Percentiles rank a stretch among this genome's conserved stretches.
Conservation (phyloP, 2,329 filamentous ascomycete species). For the Fusarium sp. region DNA sequence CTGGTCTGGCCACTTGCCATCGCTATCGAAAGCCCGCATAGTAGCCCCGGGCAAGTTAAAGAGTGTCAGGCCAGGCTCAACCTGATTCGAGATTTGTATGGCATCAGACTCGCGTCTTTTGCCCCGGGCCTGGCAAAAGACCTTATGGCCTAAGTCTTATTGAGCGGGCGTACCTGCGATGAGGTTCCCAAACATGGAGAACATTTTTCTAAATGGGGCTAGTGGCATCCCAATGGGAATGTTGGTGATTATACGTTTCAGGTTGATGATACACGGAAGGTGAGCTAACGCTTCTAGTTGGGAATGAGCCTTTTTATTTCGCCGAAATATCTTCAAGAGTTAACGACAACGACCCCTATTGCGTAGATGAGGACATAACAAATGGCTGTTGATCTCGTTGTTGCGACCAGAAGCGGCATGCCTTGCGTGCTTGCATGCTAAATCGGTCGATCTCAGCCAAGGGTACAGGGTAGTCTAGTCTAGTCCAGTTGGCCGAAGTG, state of each 20-base stretch:
- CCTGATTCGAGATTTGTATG: constrained; percentile 13
- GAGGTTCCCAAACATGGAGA: neutral
- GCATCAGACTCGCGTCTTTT: constrained; percentile 21
- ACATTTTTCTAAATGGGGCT: neutral
- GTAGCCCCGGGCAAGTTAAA: constrained; percentile 1
- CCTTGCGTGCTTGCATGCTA: neutral
- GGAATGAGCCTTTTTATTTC: neutral
- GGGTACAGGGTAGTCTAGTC: neutral
- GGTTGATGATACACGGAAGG: neutral
- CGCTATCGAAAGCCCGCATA: constrained; percentile 1
- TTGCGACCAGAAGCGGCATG: neutral
- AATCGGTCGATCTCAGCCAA: neutral
- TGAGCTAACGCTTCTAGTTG: neutral
- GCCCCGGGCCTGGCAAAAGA: constrained; percentile 8
- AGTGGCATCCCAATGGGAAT: neutral
- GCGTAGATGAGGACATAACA: neutral
- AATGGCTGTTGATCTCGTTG: neutral
- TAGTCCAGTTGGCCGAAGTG: neutral
- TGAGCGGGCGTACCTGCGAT: neutral
- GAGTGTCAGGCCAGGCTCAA: constrained; percentile 6
- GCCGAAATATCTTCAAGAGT: neutral
- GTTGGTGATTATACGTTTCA: neutral
- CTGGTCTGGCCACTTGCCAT: constrained; percentile 23
- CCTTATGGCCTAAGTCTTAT: neutral
- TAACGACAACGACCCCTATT: fast-evolving